phyloP scores from a whole-genome alignment of 495 filamentous ascomycete species.

The Thermochaetoides thermophila region DNA sequence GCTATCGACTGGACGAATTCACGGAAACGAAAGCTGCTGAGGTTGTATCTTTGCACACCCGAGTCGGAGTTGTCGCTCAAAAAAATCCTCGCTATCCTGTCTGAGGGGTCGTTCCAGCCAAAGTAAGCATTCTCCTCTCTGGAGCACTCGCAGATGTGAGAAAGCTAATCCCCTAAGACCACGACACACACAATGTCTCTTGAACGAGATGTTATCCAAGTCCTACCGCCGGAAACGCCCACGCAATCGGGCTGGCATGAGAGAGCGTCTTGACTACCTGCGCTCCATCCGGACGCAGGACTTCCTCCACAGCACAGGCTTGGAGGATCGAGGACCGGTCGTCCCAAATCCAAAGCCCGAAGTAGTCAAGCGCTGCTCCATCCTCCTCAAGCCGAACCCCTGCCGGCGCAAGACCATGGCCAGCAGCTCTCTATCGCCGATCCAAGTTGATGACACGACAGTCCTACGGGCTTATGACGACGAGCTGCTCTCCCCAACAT shows the following conservation, averaged over 20 bases:
- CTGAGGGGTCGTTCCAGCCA: conserved; percentile 8
- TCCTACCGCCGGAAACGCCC: conserved; percentile 11
- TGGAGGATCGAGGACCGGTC: too few species aligned
- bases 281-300: not conserved
- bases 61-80: conserved; percentile 9
- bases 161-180: too few species aligned
- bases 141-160: too few species aligned
- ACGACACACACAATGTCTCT: conserved; percentile 10
- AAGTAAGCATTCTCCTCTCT: conserved; percentile 7
- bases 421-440: too few species aligned
- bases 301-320: too few species aligned
- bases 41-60: conserved; percentile 9
- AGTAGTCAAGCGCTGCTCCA: conserved; percentile 2
- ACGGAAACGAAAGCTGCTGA: conserved; percentile 6
- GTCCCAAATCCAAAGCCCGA: not conserved
- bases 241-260: conserved; percentile 6
- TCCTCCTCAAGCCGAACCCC: conserved; percentile 3
- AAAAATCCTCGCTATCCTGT: conserved; percentile 7
- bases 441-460: too few species aligned
- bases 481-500: too few species aligned
- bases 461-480: too few species aligned
- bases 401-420: not conserved
- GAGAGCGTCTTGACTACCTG: conserved; percentile 1
- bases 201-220: conserved; percentile 9
- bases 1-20: conserved; percentile 9